Evolutionary conservation across 192 early-diverging fungal genomes (phyloP).

Genomic region (Backusella parvicylindrica): DNA sequence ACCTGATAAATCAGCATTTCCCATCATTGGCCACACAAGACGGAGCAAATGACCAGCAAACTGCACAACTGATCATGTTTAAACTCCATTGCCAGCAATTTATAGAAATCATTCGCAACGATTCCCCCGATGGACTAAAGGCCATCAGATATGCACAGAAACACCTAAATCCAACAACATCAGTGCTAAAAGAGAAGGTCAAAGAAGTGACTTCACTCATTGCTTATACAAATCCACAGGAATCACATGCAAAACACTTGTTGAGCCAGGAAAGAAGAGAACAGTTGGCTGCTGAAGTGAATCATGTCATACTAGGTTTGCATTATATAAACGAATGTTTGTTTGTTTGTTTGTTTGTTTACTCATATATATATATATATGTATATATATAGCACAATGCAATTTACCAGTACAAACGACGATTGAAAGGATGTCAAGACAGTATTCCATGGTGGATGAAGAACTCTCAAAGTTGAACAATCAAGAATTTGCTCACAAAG

Average conservation of each 20-base stretch:
- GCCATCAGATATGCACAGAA: conserved; percentile 10
- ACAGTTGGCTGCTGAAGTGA: conserved; percentile 8
- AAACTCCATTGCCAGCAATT: conserved; percentile 13
- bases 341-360: neutral
- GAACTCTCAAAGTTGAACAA: neutral
- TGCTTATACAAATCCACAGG: conserved; percentile 7
- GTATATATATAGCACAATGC: neutral
- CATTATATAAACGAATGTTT: neutral
- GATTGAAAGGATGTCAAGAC: conserved; percentile 6
- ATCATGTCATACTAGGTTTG: conserved; percentile 9
- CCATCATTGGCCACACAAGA: neutral
- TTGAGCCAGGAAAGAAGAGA: conserved; percentile 5
- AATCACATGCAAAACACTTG: conserved; percentile 1
- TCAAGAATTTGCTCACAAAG: neutral
- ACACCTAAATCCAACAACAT: neutral
- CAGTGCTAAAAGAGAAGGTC: neutral
- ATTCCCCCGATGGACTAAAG: neutral
- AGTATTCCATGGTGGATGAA: neutral
- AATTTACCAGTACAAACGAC: conserved; percentile 1
- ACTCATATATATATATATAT: neutral
- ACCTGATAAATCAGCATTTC: conserved; percentile 5
- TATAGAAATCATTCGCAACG: neutral
- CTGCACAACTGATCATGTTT: neutral
- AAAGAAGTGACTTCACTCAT: conserved; percentile 9
- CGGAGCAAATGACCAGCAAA: too few relatives aligned